These are phyloP conservation scores for Peniophora sp. DNA, from an alignment of 1,284 basidiomycete genomes.

Conservation along the genomic window DNA sequence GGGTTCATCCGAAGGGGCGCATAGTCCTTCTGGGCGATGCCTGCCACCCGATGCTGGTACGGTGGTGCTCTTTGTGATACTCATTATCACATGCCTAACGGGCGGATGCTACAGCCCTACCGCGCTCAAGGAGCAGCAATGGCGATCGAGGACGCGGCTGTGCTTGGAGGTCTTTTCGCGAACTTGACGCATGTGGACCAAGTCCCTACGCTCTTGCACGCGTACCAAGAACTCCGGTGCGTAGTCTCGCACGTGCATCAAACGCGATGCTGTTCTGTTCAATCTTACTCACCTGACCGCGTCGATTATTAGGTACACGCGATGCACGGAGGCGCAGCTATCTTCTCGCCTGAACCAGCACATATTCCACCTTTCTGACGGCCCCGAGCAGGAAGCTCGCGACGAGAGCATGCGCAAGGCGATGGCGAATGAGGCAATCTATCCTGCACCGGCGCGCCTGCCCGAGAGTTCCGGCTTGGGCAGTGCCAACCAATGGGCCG, in stretches of 20 bases:
- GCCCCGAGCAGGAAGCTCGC: constrained; percentile 41
- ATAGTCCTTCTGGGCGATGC: constrained; percentile 34
- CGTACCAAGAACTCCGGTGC: constrained; percentile 45
- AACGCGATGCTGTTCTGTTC: neutral
- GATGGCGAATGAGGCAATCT: constrained; percentile 29
- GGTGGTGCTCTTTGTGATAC: constrained; percentile 13
- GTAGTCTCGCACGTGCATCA: constrained; percentile 6
- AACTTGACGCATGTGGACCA: constrained; percentile 33
- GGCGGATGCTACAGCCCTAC: constrained; percentile 49
- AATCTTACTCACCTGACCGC: neutral
- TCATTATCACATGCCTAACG: neutral
- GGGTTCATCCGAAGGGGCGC: constrained; percentile 30
- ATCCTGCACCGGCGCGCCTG: neutral
- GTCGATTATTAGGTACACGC: constrained; percentile 14
- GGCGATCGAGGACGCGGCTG: constrained; percentile 61
- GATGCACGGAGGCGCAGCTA: constrained; percentile 39
- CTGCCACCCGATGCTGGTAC: constrained; percentile 57
- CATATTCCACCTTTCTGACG: constrained; percentile 48
- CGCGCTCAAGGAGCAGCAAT: constrained; percentile 63
- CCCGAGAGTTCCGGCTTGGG: constrained; percentile 17
- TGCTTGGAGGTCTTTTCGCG: constrained; percentile 52
- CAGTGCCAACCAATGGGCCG: constrained; percentile 45
- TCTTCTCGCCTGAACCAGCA: constrained; percentile 41
- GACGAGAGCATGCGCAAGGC: constrained; percentile 42
- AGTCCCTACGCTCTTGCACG: constrained; percentile 36